A percentile compares a stretch with the other conserved stretches of the same genome.
phyloP scores from a whole-genome alignment of 305 asterid species.

The Fraxinus paxiana region DNA sequence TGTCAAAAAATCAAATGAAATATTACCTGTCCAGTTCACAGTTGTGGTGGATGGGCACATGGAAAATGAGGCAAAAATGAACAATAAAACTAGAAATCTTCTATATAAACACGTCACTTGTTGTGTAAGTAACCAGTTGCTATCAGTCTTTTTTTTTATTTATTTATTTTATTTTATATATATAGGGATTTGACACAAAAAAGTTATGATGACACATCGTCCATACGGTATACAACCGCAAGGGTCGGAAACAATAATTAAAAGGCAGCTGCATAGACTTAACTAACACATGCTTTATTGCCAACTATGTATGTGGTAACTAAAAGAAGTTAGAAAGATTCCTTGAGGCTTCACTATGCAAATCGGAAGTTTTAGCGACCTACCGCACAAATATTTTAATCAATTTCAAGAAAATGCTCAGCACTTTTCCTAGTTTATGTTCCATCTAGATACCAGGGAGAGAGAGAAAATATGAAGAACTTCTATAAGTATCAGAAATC shows the following conservation, averaged over 20 bases:
- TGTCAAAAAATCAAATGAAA: background rate
- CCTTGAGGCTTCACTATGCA: background rate
- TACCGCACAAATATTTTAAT: background rate
- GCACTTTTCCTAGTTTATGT: background rate
- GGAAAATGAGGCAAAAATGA: background rate
- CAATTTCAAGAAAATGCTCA: background rate
- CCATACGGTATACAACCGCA: background rate
- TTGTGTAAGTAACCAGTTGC: background rate
- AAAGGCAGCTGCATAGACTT: background rate
- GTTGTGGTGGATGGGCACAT: background rate
- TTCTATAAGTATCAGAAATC: background rate
- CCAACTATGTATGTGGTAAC: background rate
- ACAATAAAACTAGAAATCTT: background rate
- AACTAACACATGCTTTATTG: background rate
- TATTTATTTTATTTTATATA: no score
- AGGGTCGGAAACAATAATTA: background rate
- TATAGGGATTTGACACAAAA: background rate
- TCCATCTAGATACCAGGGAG: background rate
- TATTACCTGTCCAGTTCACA: background rate
- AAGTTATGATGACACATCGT: background rate
- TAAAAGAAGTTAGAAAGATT: background rate
- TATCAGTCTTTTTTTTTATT: background rate
- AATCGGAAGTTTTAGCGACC: background rate
- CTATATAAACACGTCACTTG: background rate
- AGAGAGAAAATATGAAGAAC: no score